Evolutionary conservation across 2,329 filamentous ascomycete species (phyloP).

Genomic region (Fusarium staphyleae): DNA sequence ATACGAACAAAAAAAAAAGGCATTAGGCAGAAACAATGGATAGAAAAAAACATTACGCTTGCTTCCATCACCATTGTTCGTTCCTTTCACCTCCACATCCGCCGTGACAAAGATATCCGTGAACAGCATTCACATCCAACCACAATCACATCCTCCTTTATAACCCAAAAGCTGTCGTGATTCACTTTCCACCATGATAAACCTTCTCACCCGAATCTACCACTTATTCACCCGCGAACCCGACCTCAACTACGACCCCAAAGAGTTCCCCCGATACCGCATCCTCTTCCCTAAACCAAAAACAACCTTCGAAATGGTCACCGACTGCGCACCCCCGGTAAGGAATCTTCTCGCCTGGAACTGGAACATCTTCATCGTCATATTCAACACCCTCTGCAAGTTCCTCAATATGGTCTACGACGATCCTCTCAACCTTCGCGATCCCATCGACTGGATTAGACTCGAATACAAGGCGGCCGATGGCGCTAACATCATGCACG

Average conservation of each 20-base stretch:
- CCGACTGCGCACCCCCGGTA: constrained; percentile 5
- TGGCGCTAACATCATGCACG: constrained; percentile 9
- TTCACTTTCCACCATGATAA: neutral
- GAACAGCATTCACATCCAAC: constrained; percentile 2
- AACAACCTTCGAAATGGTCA: constrained; percentile 6
- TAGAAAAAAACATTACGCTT: neutral
- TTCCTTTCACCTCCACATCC: constrained; percentile 8
- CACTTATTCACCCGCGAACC: constrained; percentile 16
- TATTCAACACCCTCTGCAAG: constrained; percentile 10
- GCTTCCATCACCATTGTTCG: neutral
- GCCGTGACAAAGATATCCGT: neutral
- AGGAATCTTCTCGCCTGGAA: constrained; percentile 6
- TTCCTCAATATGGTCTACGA: constrained; percentile 15
- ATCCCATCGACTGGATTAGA: constrained; percentile 19
- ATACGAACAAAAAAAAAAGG: neutral
- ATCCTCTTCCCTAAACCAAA: constrained; percentile 11
- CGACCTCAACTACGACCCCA: constrained; percentile 22
- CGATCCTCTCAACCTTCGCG: constrained; percentile 6
- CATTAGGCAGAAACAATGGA: neutral
- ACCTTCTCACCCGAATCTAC: neutral
- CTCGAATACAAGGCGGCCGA: constrained; percentile 13
- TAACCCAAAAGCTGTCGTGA: neutral
- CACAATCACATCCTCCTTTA: neutral
- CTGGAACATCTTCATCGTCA: constrained; percentile 4
- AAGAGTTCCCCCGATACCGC: constrained; percentile 25